Evolutionary conservation across 768 basidiomycete genomes (phyloP).

Genomic region (Calocybe indica): DNA sequence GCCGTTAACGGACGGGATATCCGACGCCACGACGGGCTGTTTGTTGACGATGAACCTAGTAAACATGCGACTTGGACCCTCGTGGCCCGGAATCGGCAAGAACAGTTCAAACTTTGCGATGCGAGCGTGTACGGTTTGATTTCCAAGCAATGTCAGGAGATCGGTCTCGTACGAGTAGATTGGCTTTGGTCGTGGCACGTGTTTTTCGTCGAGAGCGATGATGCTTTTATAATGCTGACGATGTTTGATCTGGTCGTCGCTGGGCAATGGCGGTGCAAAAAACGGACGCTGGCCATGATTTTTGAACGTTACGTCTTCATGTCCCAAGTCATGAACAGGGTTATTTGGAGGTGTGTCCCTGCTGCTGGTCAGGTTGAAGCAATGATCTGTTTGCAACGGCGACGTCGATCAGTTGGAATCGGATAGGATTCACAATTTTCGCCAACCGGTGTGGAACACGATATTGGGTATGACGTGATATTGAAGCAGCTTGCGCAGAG

Average conservation of each 20-base stretch:
- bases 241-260: background rate
- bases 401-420: background rate
- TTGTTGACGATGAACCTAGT: constrained; percentile 38
- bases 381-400: constrained; percentile 1
- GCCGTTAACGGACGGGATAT: constrained; percentile 35
- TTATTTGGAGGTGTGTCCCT: background rate
- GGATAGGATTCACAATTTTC: background rate
- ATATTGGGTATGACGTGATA: constrained; percentile 51
- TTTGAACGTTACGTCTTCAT: background rate
- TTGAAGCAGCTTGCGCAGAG: constrained; percentile 46
- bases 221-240: background rate
- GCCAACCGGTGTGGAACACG: constrained; percentile 45
- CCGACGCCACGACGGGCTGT: constrained; percentile 33
- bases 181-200: constrained; percentile 13
- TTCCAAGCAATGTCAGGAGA: constrained; percentile 34
- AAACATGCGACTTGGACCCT: constrained; percentile 19
- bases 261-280: background rate
- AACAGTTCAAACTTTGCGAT: constrained; percentile 41
- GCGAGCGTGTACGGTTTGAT: constrained; percentile 38
- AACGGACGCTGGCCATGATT: background rate
- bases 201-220: background rate
- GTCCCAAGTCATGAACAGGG: background rate
- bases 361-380: no score
- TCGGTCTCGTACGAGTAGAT: constrained; percentile 28
- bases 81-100: constrained; percentile 30